phyloP scores from a whole-genome alignment of 2,329 filamentous ascomycete species.

The Fusarium sp. region DNA sequence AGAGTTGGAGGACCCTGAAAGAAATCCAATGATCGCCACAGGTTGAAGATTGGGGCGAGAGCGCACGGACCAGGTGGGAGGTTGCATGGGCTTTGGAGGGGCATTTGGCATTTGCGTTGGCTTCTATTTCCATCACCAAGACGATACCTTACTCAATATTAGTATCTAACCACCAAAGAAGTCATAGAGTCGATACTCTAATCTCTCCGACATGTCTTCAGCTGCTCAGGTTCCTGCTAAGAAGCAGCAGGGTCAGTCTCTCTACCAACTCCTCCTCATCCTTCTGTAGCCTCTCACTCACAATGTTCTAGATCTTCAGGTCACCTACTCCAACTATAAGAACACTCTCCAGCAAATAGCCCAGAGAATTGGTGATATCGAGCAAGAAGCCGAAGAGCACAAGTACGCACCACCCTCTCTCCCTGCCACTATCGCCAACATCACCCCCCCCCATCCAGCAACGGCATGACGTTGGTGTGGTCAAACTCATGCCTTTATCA shows the following conservation, averaged over 20 bases:
- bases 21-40: conserved; percentile 34
- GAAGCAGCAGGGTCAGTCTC: conserved; percentile 76
- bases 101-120: conserved; percentile 24
- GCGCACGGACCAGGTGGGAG: conserved; percentile 48
- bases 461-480: conserved; percentile 31
- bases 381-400: conserved; percentile 97
- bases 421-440: conserved; percentile 25
- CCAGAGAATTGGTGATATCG: conserved; percentile 96
- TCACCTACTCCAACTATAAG: conserved; percentile 82
- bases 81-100: conserved; percentile 38
- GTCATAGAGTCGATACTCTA: neutral
- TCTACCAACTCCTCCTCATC: neutral
- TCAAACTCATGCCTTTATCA: conserved; percentile 20
- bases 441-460: conserved; percentile 1
- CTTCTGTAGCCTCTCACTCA: conserved; percentile 25
- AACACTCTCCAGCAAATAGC: conserved; percentile 89
- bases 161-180: conserved; percentile 18
- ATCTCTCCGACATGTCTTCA: conserved; percentile 57
- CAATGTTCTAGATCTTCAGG: conserved; percentile 74
- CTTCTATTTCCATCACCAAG: conserved; percentile 8
- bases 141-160: conserved; percentile 2
- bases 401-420: conserved; percentile 71
- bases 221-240: conserved; percentile 64
- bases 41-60: conserved; percentile 21
- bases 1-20: conserved; percentile 29